phyloP scores from a whole-genome alignment of 345 rosid genomes.

The Raphanus raphanistrum region DNA sequence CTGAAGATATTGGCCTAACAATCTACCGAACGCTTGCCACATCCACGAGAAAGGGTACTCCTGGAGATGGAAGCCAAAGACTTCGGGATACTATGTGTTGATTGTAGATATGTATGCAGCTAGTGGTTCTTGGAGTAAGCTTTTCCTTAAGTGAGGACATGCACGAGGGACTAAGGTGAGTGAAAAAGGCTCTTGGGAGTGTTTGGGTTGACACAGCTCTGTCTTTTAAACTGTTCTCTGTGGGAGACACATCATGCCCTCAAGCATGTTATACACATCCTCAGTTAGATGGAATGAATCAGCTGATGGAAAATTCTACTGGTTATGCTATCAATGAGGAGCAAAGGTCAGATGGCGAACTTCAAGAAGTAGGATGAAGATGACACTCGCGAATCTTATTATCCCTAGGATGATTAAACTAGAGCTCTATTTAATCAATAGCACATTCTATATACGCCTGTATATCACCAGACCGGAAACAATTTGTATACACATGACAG shows the following conservation, averaged over 20 bases:
- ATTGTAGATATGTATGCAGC: conserved; percentile 65
- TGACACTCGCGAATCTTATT: too few relatives aligned
- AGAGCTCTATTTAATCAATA: too few relatives aligned
- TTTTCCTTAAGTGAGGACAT: conserved; percentile 60
- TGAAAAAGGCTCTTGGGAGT: conserved; percentile 69
- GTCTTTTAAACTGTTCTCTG: conserved; percentile 57
- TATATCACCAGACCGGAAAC: too few relatives aligned
- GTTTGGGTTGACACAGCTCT: conserved; percentile 58
- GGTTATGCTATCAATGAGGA: conserved; percentile 31
- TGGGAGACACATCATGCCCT: conserved; percentile 55
- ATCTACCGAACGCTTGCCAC: conserved; percentile 50
- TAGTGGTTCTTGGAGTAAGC: conserved; percentile 62
- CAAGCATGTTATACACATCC: conserved; percentile 44
- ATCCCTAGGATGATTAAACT: too few relatives aligned
- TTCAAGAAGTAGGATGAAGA: neutral
- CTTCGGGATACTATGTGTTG: conserved; percentile 14
- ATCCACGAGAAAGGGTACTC: too few relatives aligned
- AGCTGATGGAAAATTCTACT: conserved; percentile 52
- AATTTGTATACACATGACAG: too few relatives aligned
- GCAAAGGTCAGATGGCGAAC: conserved; percentile 30
- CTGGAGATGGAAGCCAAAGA: too few relatives aligned
- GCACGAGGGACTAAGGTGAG: conserved; percentile 62
- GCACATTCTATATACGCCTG: too few relatives aligned
- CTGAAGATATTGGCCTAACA: conserved; percentile 43
- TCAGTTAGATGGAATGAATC: conserved; percentile 58